A percentile compares a stretch with the other conserved stretches of the same genome.
Evolutionary conservation across 2,329 filamentous ascomycete species (phyloP).

Genomic region (Xylariaceae sp.): DNA sequence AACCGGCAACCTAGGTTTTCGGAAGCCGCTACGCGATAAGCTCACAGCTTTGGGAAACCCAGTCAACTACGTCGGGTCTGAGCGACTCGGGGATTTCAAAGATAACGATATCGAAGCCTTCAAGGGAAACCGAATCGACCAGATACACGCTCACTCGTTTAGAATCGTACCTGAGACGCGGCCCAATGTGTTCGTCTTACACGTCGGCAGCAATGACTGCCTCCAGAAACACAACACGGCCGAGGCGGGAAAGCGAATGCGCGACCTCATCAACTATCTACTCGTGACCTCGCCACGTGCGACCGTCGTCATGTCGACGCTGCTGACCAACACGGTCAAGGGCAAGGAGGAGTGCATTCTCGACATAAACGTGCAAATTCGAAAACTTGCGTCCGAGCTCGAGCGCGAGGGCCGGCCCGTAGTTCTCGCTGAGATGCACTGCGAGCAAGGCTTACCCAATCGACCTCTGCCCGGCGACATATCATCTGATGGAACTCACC

Average conservation of each 20-base stretch:
- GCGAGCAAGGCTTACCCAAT: constrained; percentile 16
- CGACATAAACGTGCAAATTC: constrained; percentile 22
- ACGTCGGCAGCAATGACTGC: constrained; percentile 30
- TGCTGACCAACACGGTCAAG: constrained; percentile 23
- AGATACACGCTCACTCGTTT: constrained; percentile 21
- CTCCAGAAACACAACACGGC: constrained; percentile 20
- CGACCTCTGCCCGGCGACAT: constrained; percentile 18
- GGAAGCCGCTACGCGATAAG: constrained; percentile 27
- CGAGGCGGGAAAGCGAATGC: constrained; percentile 19
- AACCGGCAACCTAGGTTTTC: constrained; percentile 21
- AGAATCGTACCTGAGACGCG: constrained; percentile 16
- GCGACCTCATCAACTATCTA: constrained; percentile 22
- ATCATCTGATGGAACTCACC: constrained; percentile 25
- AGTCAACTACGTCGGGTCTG: constrained; percentile 29
- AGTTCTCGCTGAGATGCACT: constrained; percentile 28
- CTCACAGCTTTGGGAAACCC: constrained; percentile 21
- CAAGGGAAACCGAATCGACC: constrained; percentile 24
- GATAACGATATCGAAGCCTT: constrained; percentile 29
- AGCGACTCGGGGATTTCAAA: constrained; percentile 23
- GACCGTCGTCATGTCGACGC: constrained; percentile 25
- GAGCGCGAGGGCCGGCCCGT: constrained; percentile 12
- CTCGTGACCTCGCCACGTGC: constrained; percentile 19
- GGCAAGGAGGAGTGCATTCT: constrained; percentile 19
- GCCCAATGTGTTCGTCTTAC: constrained; percentile 28
- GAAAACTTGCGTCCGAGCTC: constrained; percentile 11